Conservation (phyloP, 148 eudicot genomes). For the Dysphania ambrosioides region DNA sequence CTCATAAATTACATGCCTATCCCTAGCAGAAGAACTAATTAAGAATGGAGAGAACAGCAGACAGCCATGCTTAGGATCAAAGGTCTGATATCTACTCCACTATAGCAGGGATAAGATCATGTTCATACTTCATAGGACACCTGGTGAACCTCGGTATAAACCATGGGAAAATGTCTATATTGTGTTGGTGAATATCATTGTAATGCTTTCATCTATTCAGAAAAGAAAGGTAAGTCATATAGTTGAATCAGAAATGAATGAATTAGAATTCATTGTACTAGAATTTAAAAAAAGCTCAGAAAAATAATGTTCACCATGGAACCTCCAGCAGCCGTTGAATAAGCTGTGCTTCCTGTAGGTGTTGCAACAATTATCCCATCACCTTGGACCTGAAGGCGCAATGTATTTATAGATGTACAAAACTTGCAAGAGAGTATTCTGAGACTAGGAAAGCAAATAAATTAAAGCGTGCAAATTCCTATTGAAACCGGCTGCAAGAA, state of each 20-base stretch:
- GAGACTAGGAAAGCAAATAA: not conserved
- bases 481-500: not conserved
- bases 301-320: constrained; percentile 71
- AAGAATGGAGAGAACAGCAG: not conserved
- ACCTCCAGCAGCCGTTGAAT: constrained; percentile 98
- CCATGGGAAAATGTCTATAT: not conserved
- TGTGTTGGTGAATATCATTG: not conserved
- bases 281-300: constrained; percentile 12
- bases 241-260: not conserved
- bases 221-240: not conserved
- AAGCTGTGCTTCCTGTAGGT: constrained; percentile 99
- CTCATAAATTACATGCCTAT: too few relatives aligned
- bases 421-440: not conserved
- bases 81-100: not conserved
- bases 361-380: constrained; percentile 99
- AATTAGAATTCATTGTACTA: not conserved
- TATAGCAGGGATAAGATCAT: not conserved
- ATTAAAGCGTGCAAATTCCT: not conserved
- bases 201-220: not conserved
- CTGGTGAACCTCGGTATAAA: not conserved
- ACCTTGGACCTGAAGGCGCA: constrained; percentile 80
- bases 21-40: not conserved
- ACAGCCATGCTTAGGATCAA: not conserved
- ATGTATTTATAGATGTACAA: constrained; percentile 12
- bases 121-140: too few relatives aligned